These are phyloP conservation scores for Phlebiopsis gigantea DNA, from an alignment of 768 basidiomycete species.

Conservation along the genomic window DNA sequence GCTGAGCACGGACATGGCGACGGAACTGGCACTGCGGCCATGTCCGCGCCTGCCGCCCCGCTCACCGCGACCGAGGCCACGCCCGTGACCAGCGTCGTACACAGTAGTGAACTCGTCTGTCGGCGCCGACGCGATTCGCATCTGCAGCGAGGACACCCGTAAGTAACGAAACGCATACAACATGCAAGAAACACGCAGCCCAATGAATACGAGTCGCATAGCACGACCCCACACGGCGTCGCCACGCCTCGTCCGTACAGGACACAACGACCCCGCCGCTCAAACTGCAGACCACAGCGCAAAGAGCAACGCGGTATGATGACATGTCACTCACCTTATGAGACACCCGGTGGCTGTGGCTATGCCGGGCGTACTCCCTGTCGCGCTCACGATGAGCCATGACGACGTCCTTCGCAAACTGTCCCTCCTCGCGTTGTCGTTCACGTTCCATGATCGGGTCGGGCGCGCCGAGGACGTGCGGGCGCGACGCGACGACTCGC, in stretches of 20 bases:
- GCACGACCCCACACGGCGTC: background rate
- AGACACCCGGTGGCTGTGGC: background rate
- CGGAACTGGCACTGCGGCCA: background rate
- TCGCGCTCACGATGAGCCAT: constrained; percentile 21
- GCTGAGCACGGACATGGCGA: constrained; percentile 5
- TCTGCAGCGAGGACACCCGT: background rate
- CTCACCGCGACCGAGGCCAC: constrained; percentile 7
- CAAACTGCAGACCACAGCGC: background rate
- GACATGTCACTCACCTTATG: constrained; percentile 8
- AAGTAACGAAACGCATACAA: background rate
- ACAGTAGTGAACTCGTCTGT: background rate
- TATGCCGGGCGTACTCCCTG: constrained; percentile 15
- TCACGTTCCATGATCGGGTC: constrained; percentile 2
- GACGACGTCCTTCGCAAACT: constrained; percentile 13
- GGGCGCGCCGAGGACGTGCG: background rate
- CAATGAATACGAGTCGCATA: background rate
- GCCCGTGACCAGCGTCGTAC: constrained; percentile 9
- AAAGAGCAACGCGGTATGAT: background rate
- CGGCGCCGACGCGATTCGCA: background rate
- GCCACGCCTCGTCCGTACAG: background rate
- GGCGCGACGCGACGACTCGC: background rate
- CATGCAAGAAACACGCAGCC: background rate
- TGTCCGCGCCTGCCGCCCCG: constrained; percentile 1
- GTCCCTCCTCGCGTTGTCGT: constrained; percentile 6
- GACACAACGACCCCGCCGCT: background rate